Percentiles rank a stretch among this genome's conserved stretches.
These are phyloP conservation scores for Dissophora ornata DNA, from an alignment of 192 early-diverging fungal species.

Conservation along the genomic window DNA sequence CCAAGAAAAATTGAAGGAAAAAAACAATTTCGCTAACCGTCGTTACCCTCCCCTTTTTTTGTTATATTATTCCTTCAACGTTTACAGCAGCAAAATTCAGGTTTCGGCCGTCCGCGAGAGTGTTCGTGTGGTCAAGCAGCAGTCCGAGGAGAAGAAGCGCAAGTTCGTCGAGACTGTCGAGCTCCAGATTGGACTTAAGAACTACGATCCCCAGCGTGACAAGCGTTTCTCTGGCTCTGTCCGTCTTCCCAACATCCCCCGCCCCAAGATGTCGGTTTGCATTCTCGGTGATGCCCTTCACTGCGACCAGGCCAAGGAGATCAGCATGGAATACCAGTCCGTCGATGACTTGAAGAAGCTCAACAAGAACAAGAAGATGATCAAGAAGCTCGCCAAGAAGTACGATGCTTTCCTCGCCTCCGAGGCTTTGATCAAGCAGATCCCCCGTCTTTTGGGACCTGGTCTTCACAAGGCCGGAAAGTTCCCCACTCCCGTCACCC, in stretches of 20 bases:
- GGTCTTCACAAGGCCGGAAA: conserved; percentile 99
- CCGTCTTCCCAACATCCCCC: conserved; percentile 93
- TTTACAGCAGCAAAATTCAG: conserved; percentile 80
- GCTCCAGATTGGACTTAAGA: conserved; percentile 99
- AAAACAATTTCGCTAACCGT: conserved; percentile 34
- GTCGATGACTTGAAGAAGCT: conserved; percentile 99
- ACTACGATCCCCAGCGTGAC: conserved; percentile 99
- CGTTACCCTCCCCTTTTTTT: conserved; percentile 3
- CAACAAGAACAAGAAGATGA: conserved; percentile 99
- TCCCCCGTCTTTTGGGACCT: conserved; percentile 97
- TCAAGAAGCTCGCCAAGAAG: conserved; percentile 99
- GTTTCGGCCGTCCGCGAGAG: conserved; percentile 89
- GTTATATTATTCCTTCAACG: conserved; percentile 12
- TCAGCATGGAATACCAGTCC: conserved; percentile 89
- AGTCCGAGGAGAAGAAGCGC: conserved; percentile 89
- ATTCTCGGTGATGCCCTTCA: conserved; percentile 96
- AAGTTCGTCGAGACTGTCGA: conserved; percentile 98
- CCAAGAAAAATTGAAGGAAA: too few species aligned
- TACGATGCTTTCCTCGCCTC: conserved; percentile 98
- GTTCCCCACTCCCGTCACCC: conserved; percentile 96
- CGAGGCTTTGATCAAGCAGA: conserved; percentile 98
- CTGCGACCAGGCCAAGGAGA: conserved; percentile 94
- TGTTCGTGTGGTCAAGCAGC: conserved; percentile 74
- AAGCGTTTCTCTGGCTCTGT: conserved; percentile 99
- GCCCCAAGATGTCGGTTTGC: conserved; percentile 95